A percentile compares a stretch with the other conserved stretches of the same genome.
Conservation (phyloP, 352 stramenopile species). For the Globisporangium ultimum region DNA sequence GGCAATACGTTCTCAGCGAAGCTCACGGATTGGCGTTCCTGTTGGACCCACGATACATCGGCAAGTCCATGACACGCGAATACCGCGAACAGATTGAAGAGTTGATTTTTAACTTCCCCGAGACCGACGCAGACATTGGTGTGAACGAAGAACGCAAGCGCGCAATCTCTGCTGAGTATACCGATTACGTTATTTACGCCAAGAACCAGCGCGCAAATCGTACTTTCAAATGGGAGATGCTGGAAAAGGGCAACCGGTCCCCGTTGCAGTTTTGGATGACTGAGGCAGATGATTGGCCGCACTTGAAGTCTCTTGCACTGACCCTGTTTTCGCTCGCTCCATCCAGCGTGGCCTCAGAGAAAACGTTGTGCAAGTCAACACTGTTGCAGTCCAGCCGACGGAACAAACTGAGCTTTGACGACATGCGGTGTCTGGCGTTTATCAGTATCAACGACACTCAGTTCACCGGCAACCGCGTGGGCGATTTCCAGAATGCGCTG, state of each 20-base stretch:
- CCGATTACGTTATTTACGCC: constrained; percentile 76
- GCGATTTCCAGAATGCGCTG: constrained; percentile 51
- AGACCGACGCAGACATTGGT: constrained; percentile 59
- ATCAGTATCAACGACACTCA: constrained; percentile 83
- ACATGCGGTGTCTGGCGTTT: constrained; percentile 73
- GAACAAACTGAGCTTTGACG: constrained; percentile 72
- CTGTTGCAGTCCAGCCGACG: constrained; percentile 59
- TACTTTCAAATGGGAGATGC: constrained; percentile 85
- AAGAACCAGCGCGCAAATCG: constrained; percentile 79
- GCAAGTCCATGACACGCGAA: constrained; percentile 78
- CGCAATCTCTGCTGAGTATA: constrained; percentile 72
- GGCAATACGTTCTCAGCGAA: constrained; percentile 74
- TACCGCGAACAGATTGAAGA: constrained; percentile 85
- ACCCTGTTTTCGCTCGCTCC: constrained; percentile 76
- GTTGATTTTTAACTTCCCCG: constrained; percentile 76
- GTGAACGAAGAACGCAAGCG: constrained; percentile 68
- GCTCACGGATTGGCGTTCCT: constrained; percentile 72
- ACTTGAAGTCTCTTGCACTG: constrained; percentile 69
- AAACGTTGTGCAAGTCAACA: constrained; percentile 63
- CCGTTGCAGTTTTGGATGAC: constrained; percentile 81
- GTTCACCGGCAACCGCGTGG: constrained; percentile 48
- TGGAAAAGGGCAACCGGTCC: constrained; percentile 74
- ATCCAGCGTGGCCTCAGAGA: constrained; percentile 70
- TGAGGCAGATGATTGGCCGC: constrained; percentile 74
- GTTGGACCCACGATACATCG: constrained; percentile 76